A percentile compares a stretch with the other conserved stretches of the same genome.
Evolutionary conservation across 352 stramenopile species (phyloP).

Genomic region (Phytopythium vexans): DNA sequence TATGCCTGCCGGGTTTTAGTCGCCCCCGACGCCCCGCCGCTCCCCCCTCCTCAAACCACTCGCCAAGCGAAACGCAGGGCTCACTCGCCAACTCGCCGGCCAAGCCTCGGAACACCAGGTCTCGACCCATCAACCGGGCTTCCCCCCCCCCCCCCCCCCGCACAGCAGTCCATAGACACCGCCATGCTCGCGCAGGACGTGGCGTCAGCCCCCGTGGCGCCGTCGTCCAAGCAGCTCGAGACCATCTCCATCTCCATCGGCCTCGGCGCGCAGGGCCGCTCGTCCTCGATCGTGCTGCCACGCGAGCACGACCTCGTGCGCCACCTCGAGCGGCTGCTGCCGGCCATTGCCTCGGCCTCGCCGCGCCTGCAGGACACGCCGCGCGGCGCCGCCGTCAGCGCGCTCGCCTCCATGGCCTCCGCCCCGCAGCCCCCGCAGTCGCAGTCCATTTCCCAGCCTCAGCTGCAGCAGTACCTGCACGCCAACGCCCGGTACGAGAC

Average conservation of each 20-base stretch:
- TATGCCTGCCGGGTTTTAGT: conserved; percentile 4
- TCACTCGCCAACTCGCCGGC: conserved; percentile 3
- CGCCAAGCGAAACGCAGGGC: neutral
- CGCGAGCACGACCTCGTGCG: conserved; percentile 45
- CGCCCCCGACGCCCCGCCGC: neutral
- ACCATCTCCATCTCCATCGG: conserved; percentile 56
- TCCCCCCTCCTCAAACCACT: too few species aligned
- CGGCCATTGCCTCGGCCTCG: conserved; percentile 13
- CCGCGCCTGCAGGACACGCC: neutral
- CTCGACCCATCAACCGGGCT: too few species aligned
- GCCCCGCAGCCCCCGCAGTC: conserved; percentile 9
- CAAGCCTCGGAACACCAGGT: neutral
- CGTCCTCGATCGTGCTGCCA: conserved; percentile 49
- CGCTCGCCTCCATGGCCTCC: conserved; percentile 17
- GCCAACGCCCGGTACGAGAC: conserved; percentile 26
- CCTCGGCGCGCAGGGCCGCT: conserved; percentile 20
- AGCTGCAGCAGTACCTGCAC: conserved; percentile 23
- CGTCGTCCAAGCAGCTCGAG: conserved; percentile 14
- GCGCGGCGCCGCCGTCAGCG: conserved; percentile 18
- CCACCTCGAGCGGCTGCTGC: conserved; percentile 43
- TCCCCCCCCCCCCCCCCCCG: too few species aligned
- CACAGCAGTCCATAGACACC: too few species aligned
- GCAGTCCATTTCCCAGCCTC: conserved; percentile 14
- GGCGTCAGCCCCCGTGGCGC: neutral
- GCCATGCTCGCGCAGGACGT: conserved; percentile 2